Evolutionary conservation across 768 basidiomycete genomes (phyloP), one percentile per base, ranked within the genome.

Genomic region (Tricholomella constricta): DNA sequence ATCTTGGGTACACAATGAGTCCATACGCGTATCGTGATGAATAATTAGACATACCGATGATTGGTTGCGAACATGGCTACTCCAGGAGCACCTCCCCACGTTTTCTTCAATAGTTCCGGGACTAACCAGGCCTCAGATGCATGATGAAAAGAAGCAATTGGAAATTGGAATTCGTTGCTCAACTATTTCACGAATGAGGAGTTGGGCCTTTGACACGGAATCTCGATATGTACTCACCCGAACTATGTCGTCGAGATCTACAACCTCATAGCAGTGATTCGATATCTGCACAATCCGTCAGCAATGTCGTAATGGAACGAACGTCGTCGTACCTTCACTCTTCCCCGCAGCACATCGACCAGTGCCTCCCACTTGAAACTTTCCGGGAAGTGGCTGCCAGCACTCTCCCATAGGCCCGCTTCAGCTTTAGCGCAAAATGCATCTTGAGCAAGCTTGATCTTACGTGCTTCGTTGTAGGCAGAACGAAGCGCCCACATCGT

Each of bases 81-180:
- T 2, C 88, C 84, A 0, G 93, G 92, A 10, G 84, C 75, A 6
- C 74, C 76, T 43, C 76, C 78, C 70, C 72, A 94, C 55, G 86
- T 83, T 66, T 80, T 74, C 69, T 93, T 95, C 55, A 98, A 71
- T 4, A 88, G 71, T 20, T 84, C 83, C 1, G 94, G 91, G 20
- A 94, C 88, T n/a, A 97, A 79, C 70, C 91, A 97, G 1, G 92
- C 84, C 66, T 96, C 93, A 49, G 91, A 86, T 7, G 93, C 94
- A 63, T 91, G 88, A 62, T 94, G 91, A 64, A 94, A 85, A 6
- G 90, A 87, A 6, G 88, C 82, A 25, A 94, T 77, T 1, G 84
- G 79, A 64, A 93, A 94, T 60, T 91, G 73, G 76, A 95, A 98
- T 69, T 97, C 94, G 65, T 96, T 91, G 31, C 91, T 85, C 45